Evolutionary conservation across 257 asterid genomes (phyloP), one percentile per base, ranked within the genome.

Genomic region (Paraleonurus japonicus): DNA sequence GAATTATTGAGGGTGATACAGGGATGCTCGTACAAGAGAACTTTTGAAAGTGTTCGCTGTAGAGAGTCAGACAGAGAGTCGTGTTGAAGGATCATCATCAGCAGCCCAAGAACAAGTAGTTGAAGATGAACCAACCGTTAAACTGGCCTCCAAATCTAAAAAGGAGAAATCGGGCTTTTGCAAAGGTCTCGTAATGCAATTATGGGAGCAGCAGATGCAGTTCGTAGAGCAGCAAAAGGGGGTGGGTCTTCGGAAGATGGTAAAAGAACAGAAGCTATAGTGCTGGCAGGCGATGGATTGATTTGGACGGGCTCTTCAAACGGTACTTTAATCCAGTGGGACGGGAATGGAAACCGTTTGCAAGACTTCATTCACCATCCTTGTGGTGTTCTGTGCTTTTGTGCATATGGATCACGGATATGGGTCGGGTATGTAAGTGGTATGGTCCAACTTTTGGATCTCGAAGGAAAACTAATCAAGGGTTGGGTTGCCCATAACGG

Each of bases 201-300:
- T 27, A 75, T 88, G 85, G 98, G 99, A n/a, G 99, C 99, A 37
- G 99, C 98, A 3, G 99, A 85, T 83, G 99, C 99, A 24, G 98
- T 95, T 50, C 86, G 98, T 4, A 83, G 99, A 66, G 99, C 84
- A 73, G 98, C 98, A 7, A 91, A 85, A 71, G 95, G 97, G 1
- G 79, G 96, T 1, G 96, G 92, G 57, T 88, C 86, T 30, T 89
- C 80, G 23, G 99, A 95, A 33, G 99, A 92, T 24, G 69, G 79
- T 45, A 89, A 81, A 65, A 89, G 85, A 73, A 92, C 97, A 0
- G 99, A 95, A 70, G 88, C 97, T 60, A 71, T 92, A 70, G 84
- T 89, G 2, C 81, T 88, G 57, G 83, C 97, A 23, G 76, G 89
- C 11, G 95, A 95, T 78, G 98, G 98, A 33, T 78, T 79, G 73